Evolutionary conservation across 179 eudicot species (phyloP).

Genomic region (Beta lomatogona): DNA sequence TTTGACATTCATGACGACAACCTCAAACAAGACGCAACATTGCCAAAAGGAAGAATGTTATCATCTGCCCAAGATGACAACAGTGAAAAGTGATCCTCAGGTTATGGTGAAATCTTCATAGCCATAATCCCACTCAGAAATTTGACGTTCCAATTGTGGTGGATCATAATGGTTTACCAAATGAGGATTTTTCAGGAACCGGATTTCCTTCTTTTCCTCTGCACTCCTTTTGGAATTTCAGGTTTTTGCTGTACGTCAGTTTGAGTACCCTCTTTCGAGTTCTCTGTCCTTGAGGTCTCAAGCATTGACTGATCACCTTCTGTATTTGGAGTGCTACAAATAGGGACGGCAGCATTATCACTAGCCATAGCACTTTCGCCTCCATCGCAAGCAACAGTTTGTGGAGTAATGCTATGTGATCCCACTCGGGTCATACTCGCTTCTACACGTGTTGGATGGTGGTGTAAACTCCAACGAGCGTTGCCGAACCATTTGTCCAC

Average conservation of each 20-base stretch:
- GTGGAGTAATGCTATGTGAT: conserved; percentile 23
- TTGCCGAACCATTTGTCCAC: conserved; percentile 85
- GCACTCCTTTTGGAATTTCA: conserved; percentile 24
- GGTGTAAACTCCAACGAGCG: conserved; percentile 83
- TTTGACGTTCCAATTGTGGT: not conserved
- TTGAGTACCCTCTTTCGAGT: conserved; percentile 24
- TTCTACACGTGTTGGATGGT: conserved; percentile 50
- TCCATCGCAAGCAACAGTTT: conserved; percentile 25
- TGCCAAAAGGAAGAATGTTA: not conserved
- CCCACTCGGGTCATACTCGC: conserved; percentile 36
- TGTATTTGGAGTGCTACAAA: not conserved
- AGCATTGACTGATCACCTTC: conserved; percentile 25
- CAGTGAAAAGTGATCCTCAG: not conserved
- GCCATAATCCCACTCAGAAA: not conserved
- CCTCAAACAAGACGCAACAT: not conserved
- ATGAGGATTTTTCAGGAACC: conserved; percentile 14
- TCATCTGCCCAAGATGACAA: not conserved
- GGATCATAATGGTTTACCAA: not conserved
- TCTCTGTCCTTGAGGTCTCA: conserved; percentile 19
- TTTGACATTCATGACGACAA: not conserved
- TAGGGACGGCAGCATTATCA: conserved; percentile 16
- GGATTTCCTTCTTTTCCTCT: conserved; percentile 34
- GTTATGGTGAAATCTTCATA: not conserved
- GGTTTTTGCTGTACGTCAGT: conserved; percentile 22
- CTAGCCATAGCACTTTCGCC: conserved; percentile 22